Evolutionary conservation across 2,329 filamentous ascomycete species (phyloP), one percentile per base, ranked within the genome.

Genomic region (Dryadomyces sulphureus): DNA sequence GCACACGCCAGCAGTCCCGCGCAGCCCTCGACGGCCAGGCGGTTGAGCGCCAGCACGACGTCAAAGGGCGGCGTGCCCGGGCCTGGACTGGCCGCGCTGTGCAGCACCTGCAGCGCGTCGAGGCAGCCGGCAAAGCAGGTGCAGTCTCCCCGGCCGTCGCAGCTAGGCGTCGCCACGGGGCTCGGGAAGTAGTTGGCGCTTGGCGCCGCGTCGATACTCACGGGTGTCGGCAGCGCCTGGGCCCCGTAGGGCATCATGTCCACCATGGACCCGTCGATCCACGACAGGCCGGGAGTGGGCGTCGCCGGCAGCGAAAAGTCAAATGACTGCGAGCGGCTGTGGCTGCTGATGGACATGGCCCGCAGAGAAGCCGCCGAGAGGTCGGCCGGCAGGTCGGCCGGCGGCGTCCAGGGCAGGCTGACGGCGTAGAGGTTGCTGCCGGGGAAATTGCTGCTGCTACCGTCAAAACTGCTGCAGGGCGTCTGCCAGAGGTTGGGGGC

Each of bases 11-110:
- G 60, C 65, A 73, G 68, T 1, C 60, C 57, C 1, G 63, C 61
- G 48, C 69, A 72, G n/a, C 60, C 63, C 38, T 69, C 66, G 12
- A 73, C 65, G 0, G 69, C 70, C 48, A 65, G 68, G 20, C 65
- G 62, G 53, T 70, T 72, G 32, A 69, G 57, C 11, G 59, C 61
- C 4, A 72, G 56, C 4, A 70, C 63, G 2, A 65, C 52, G 43
- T 70, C 67, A 45, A 72, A 68, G 1, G 47, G 14, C 20, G 42
- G 27, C 1, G 30, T n/a, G 4, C 34, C 19, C 1, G 63, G 62
- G 4, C 34, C 19, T 1, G 63, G 62, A 4, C 59, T 59, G 0
- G 65, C 64, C 7, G 64, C 63, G 45, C 68, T 66, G 55, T 71
- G 68, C 6, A 73, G 59, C 7, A 64, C 63, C 46, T 70, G 63